Evolutionary conservation across 2,329 filamentous ascomycete genomes (phyloP).

Genomic region (Scolecobasidium constrictum): DNA sequence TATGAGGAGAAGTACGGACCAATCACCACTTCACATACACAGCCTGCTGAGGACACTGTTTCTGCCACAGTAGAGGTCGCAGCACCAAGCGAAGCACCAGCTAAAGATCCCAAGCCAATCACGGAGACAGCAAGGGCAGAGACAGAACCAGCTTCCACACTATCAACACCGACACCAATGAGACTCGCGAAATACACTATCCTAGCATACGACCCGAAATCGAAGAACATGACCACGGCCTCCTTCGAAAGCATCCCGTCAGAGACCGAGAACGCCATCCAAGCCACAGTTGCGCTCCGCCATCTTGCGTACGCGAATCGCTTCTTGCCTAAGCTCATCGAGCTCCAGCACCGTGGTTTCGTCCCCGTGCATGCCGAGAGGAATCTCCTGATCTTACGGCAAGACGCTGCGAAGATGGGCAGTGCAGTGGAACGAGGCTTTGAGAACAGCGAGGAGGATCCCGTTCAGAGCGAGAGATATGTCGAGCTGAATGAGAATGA

Average conservation of each 20-base stretch:
- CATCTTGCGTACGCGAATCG: slow-evolving; percentile 6
- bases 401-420: background rate
- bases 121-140: background rate
- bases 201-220: slow-evolving; percentile 7
- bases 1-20: slow-evolving; percentile 9
- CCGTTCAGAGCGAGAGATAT: background rate
- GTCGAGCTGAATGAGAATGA: background rate
- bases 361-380: slow-evolving; percentile 3
- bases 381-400: slow-evolving; percentile 8
- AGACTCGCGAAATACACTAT: slow-evolving; percentile 2
- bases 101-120: background rate
- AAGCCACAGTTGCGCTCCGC: slow-evolving; percentile 6
- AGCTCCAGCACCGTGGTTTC: slow-evolving; percentile 4
- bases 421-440: background rate
- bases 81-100: background rate
- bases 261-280: slow-evolving; percentile 3
- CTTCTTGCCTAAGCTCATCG: slow-evolving; percentile 7
- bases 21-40: slow-evolving; percentile 6
- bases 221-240: slow-evolving; percentile 5
- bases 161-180: background rate
- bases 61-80: background rate
- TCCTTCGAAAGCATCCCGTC: background rate
- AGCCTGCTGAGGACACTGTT: background rate
- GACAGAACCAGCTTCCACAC: background rate
- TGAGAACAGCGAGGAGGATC: background rate